Evolutionary conservation across 441 rosid genomes (phyloP).

Genomic region (Breynia disticha): DNA sequence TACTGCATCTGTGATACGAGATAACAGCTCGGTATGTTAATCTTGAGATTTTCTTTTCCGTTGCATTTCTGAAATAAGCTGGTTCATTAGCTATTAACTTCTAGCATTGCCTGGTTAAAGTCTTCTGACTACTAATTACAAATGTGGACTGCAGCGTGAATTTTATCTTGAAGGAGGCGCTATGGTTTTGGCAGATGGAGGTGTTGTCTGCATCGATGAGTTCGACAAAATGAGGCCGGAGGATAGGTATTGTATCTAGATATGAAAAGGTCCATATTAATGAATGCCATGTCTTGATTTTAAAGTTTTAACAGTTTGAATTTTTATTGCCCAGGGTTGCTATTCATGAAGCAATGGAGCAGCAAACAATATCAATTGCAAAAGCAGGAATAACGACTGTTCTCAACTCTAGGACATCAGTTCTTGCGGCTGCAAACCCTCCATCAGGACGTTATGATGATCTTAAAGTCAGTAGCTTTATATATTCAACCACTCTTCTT

Average conservation of each 20-base stretch:
- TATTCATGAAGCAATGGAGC: slow-evolving; percentile 99
- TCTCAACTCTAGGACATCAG: slow-evolving; percentile 93
- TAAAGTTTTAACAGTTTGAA: slow-evolving; percentile 3
- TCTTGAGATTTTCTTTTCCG: slow-evolving; percentile 5
- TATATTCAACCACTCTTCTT: no score
- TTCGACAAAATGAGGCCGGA: slow-evolving; percentile 99
- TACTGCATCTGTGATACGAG: slow-evolving; percentile 95
- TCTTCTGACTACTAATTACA: slow-evolving; percentile 19
- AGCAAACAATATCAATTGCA: slow-evolving; percentile 96
- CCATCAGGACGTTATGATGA: slow-evolving; percentile 98
- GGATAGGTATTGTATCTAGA: slow-evolving; percentile 53
- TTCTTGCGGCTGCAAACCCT: slow-evolving; percentile 97
- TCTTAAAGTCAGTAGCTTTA: slow-evolving; percentile 56
- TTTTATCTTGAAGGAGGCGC: slow-evolving; percentile 99
- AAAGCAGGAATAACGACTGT: slow-evolving; percentile 98
- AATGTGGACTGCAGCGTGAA: slow-evolving; percentile 52
- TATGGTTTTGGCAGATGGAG: slow-evolving; percentile 99
- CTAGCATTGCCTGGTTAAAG: no score
- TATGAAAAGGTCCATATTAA: slow-evolving; percentile 7
- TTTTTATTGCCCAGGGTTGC: slow-evolving; percentile 57
- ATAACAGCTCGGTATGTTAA: slow-evolving; percentile 66
- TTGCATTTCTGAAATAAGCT: background rate
- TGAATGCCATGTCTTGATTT: background rate
- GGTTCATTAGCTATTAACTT: background rate
- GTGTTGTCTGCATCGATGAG: slow-evolving; percentile 95